Evolutionary conservation across 1,284 basidiomycete genomes (phyloP).

Genomic region (Malassezia equina): DNA sequence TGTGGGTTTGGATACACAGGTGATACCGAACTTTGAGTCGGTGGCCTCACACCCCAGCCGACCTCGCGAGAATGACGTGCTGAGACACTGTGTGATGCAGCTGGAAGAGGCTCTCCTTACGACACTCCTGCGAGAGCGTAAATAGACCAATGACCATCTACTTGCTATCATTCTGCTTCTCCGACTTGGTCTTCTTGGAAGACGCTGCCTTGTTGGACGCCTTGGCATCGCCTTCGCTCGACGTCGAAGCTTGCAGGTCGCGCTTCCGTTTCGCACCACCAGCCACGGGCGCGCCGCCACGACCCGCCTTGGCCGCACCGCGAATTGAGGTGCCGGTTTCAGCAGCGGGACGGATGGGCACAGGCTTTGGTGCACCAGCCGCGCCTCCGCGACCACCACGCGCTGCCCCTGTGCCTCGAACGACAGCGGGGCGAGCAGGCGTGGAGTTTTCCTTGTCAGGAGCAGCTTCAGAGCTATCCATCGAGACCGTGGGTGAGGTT

Average conservation of each 20-base stretch:
- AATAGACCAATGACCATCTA: background rate
- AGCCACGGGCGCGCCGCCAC: slow-evolving; percentile 8
- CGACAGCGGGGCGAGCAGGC: slow-evolving; percentile 14
- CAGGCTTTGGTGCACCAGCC: slow-evolving; percentile 8
- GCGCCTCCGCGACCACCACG: slow-evolving; percentile 7
- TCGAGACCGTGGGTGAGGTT: background rate
- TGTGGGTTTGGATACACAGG: slow-evolving; percentile 7
- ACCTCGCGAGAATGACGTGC: slow-evolving; percentile 6
- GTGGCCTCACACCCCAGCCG: background rate
- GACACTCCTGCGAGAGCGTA: background rate
- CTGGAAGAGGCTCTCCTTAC: slow-evolving; percentile 13
- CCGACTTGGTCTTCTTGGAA: slow-evolving; percentile 13
- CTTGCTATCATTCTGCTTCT: background rate
- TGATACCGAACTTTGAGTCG: background rate
- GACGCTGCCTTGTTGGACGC: background rate
- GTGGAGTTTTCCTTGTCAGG: background rate
- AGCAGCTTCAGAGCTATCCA: background rate
- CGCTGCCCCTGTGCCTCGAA: slow-evolving; percentile 8
- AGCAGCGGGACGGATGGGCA: slow-evolving; percentile 7
- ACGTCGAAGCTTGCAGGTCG: slow-evolving; percentile 3
- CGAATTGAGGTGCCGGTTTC: slow-evolving; percentile 14
- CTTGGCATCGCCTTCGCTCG: slow-evolving; percentile 3
- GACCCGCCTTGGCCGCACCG: slow-evolving; percentile 2
- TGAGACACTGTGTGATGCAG: slow-evolving; percentile 10
- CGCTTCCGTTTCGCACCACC: slow-evolving; percentile 16